Evolutionary conservation across 2,329 filamentous ascomycete genomes (phyloP).

Genomic region (Claviceps lovelessii): DNA sequence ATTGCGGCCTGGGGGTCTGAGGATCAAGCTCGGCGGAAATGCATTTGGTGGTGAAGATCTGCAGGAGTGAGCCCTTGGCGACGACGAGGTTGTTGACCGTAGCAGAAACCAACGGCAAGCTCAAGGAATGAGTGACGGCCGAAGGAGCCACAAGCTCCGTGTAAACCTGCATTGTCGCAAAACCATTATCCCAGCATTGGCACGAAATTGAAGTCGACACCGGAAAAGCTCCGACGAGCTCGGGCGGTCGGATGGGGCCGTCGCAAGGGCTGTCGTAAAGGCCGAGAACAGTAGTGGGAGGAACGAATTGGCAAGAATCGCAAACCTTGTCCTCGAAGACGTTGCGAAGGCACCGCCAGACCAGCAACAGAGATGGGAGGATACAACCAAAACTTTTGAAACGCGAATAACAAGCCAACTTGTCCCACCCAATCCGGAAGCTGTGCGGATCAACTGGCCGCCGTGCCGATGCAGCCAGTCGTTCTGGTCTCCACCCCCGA

Average conservation of each 20-base stretch:
- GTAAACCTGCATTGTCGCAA: constrained; percentile 76
- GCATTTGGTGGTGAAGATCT: constrained; percentile 67
- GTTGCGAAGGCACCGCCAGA: not conserved
- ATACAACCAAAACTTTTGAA: too few relatives aligned
- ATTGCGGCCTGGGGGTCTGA: constrained; percentile 21
- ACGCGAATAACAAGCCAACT: too few relatives aligned
- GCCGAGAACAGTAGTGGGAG: not conserved
- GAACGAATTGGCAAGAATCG: not conserved
- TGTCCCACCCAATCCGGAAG: not conserved
- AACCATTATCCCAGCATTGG: constrained; percentile 19
- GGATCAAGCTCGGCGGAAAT: constrained; percentile 49
- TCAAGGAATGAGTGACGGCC: constrained; percentile 79
- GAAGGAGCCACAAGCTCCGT: constrained; percentile 89
- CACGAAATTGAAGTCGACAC: not conserved
- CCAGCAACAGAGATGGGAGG: not conserved
- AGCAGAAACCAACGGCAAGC: constrained; percentile 60
- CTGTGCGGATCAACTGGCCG: not conserved
- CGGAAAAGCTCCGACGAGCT: not conserved
- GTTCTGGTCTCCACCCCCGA: too few relatives aligned
- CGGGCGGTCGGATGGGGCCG: not conserved
- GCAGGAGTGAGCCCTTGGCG: constrained; percentile 82
- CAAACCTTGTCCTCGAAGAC: not conserved
- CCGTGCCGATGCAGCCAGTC: not conserved
- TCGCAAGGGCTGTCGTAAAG: not conserved
- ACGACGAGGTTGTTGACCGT: constrained; percentile 74